Percentiles rank a stretch among this genome's conserved stretches.
Conservation (phyloP, 768 basidiomycete species). For the Suillus ampliporus region DNA sequence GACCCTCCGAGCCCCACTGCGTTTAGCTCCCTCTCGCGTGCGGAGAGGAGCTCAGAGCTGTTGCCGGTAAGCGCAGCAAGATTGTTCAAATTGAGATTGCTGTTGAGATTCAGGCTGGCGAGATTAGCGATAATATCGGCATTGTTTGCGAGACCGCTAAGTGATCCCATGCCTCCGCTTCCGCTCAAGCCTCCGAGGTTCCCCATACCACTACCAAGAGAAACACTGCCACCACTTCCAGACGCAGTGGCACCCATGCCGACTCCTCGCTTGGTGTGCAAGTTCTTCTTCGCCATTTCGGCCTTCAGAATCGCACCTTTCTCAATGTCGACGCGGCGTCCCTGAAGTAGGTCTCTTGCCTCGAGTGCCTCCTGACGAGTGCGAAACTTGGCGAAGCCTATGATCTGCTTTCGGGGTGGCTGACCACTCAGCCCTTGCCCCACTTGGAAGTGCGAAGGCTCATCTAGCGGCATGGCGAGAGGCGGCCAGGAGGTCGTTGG, state of each 20-base stretch:
- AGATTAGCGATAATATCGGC: slow-evolving; percentile 34
- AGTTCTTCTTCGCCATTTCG: slow-evolving; percentile 99
- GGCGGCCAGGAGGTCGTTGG: slow-evolving; percentile 72
- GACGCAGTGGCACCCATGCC: slow-evolving; percentile 57
- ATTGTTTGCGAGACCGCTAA: slow-evolving; percentile 32
- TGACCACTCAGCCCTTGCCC: slow-evolving; percentile 31
- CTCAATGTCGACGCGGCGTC: slow-evolving; percentile 89
- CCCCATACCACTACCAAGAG: slow-evolving; percentile 32
- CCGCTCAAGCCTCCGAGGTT: slow-evolving; percentile 29
- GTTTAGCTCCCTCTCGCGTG: slow-evolving; percentile 49
- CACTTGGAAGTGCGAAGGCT: slow-evolving; percentile 40
- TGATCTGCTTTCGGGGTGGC: slow-evolving; percentile 91
- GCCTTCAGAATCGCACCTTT: slow-evolving; percentile 94
- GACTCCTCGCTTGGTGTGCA: slow-evolving; percentile 92
- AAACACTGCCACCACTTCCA: slow-evolving; percentile 32
- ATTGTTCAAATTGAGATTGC: slow-evolving; percentile 32
- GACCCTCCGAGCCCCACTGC: slow-evolving; percentile 50
- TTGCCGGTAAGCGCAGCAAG: slow-evolving; percentile 29
- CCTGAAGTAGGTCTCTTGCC: slow-evolving; percentile 88
- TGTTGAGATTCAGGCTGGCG: slow-evolving; percentile 37
- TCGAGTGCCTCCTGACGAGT: slow-evolving; percentile 85
- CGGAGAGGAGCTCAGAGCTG: slow-evolving; percentile 39
- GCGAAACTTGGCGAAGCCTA: slow-evolving; percentile 96
- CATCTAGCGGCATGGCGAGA: slow-evolving; percentile 39
- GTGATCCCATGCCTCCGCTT: slow-evolving; percentile 32